Evolutionary conservation across 139 green algal species (phyloP), one percentile per base, ranked within the genome.

Genomic region (Raphidocelis subcapitata): DNA sequence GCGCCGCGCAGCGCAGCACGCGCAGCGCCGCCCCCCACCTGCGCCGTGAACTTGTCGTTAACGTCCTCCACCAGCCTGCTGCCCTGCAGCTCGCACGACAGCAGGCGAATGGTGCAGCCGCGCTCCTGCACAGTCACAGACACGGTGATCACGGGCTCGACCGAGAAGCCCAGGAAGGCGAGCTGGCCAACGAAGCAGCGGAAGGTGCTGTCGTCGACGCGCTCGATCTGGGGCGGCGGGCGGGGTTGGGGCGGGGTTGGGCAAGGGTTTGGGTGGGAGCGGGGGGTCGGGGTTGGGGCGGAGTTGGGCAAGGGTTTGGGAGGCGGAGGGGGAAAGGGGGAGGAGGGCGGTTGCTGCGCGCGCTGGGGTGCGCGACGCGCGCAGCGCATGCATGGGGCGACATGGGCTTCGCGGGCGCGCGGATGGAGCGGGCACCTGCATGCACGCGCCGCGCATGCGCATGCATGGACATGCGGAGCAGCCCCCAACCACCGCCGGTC

Each of bases 131-230:
- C 84, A 0, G 77, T 74, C 0, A 97, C 92, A 1, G 81, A 90
- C 14, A 97, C 80, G 0, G 87, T 96, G 10, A 97, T 79, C 2
- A 97, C 87, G 1, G 92, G 92, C 77, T 96, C 87, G 37, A 93
- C 81, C 3, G 55, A 59, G 24, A 93, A 91, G 20, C 74, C 81
- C 2, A 97, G 77, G 74, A 97, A 89, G 0, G 71, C 67, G 29
- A 97, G 67, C 54, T 72, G 54, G 77, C 82, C 82, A 1, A 95
- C 89, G 62, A 93, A 89, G 73, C 88, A 95, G 28, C 76, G 73
- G 76, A 95, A 96, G 12, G 87, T 95, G 69, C 78, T 67, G 14
- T 93, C 92, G 61, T 91, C 82, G 18, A 97, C 66, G 5, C 92
- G 82, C 74, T 97, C 92, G 23, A 96, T 89, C 31, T 73, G 72